Evolutionary conservation across 345 rosid species (phyloP).

Genomic region (Nephelium lappaceum): DNA sequence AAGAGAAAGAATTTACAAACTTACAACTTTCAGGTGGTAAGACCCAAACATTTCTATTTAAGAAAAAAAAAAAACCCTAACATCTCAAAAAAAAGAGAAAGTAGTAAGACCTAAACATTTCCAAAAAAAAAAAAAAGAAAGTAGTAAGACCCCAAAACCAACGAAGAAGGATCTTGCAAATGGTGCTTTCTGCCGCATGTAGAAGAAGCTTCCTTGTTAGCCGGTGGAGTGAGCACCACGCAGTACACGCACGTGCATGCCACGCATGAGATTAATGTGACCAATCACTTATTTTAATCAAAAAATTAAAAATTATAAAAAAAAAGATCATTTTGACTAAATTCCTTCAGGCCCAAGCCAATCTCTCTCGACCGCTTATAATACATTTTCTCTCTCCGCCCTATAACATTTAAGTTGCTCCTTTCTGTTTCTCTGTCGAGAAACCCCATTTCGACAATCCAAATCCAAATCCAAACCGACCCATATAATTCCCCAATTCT

Average conservation of each 20-base stretch:
- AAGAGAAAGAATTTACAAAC: too few species aligned
- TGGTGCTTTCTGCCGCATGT: background rate
- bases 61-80: too few species aligned
- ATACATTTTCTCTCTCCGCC: too few species aligned
- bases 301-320: too few species aligned
- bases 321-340: background rate
- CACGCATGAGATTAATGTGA: background rate
- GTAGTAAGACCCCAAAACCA: too few species aligned
- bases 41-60: too few species aligned
- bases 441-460: background rate
- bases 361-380: background rate
- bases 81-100: too few species aligned
- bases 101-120: too few species aligned
- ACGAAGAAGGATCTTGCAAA: background rate
- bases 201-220: background rate
- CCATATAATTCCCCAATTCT: background rate
- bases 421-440: background rate
- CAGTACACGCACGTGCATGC: background rate
- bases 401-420: background rate
- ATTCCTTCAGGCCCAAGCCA: conserved; percentile 2
- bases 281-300: too few species aligned
- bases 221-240: conserved; percentile 9
- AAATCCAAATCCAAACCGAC: background rate
- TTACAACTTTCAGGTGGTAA: too few species aligned
- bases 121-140: too few species aligned